Evolutionary conservation across 2,329 filamentous ascomycete genomes (phyloP), one percentile per base, ranked within the genome.

Genomic region (Colletotrichum sp.): DNA sequence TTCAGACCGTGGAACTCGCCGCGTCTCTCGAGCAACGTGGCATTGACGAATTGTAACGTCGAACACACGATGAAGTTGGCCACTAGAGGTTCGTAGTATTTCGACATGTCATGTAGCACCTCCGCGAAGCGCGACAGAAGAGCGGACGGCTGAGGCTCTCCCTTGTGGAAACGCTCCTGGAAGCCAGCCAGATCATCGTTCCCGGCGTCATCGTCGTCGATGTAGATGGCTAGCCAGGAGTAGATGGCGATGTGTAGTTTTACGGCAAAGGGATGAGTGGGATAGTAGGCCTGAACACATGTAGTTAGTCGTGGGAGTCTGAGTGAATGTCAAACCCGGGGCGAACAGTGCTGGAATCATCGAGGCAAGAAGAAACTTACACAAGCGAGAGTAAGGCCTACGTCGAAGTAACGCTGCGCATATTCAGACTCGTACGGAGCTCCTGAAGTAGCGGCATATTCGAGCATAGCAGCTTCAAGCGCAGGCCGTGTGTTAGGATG

Each of bases 1-100:
- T 52, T 52, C n/a, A 52, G 43, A n/a, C 43, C 43, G 43, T 52
- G 43, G 43, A 52, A 52, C n/a, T 52, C 43, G 10, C 43, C 43
- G 10, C n/a, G 43, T 52, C 43, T 52, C 0, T 52, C 43, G 0
- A 52, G 43, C 0, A 52, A 0, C 0, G 43, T 52, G 3, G 43
- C 43, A 2, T 52, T 52, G 10, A 52, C 43, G 43, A 52, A 52
- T 0, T 52, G 43, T 7, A 52, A 4, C 10, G 43, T 52, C 10
- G 43, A 52, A 7, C 43, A 52, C n/a, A 52, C 43, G 0, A 52
- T 52, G 43, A 52, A 52, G 10, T 52, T 52, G 10, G 43, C 43
- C 3, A 52, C 43, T 4, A 52, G n/a, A 52, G 43, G 43, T 13
- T 52, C n/a, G 43, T 52, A 52, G n/a, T 52, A 52, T 52, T 52